Conservation (phyloP, 345 rosid genomes). For the Turritis glabra region DNA sequence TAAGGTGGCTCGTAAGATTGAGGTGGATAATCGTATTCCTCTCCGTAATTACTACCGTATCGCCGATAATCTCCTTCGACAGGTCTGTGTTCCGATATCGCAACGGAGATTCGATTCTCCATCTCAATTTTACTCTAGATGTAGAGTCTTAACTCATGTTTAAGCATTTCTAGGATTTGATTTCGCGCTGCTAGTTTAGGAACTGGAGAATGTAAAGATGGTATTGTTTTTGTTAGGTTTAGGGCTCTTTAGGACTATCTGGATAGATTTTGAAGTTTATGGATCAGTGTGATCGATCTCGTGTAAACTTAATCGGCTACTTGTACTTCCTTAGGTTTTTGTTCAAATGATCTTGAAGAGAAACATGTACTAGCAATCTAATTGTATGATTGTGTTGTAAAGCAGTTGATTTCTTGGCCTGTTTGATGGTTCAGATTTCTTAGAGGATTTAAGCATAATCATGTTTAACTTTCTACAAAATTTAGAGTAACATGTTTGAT, state of each 20-base stretch:
- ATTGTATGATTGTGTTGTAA: neutral
- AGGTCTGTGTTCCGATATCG: conserved; percentile 47
- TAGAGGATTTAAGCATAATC: neutral
- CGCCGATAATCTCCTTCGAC: conserved; percentile 90
- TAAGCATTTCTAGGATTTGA: neutral
- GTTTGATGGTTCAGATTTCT: neutral
- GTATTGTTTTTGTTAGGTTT: neutral
- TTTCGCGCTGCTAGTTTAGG: neutral
- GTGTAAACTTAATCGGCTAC: conserved; percentile 14
- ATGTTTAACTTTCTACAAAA: neutral
- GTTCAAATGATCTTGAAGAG: too few species aligned
- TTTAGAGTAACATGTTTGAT: neutral
- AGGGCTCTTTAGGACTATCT: too few species aligned
- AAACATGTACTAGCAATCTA: too few species aligned
- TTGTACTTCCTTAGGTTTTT: too few species aligned
- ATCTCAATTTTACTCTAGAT: too few species aligned
- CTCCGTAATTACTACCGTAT: conserved; percentile 79
- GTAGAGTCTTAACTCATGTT: too few species aligned
- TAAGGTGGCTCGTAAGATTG: conserved; percentile 58
- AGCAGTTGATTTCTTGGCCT: neutral
- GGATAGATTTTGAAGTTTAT: neutral
- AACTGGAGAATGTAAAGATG: conserved; percentile 8
- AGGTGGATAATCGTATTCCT: conserved; percentile 82
- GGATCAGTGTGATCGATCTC: conserved; percentile 18
- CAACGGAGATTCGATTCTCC: conserved; percentile 2